Percentiles rank a stretch among this genome's conserved stretches.
Evolutionary conservation across 2,329 filamentous ascomycete genomes (phyloP).

Genomic region (Ceratocystis lukuohia): DNA sequence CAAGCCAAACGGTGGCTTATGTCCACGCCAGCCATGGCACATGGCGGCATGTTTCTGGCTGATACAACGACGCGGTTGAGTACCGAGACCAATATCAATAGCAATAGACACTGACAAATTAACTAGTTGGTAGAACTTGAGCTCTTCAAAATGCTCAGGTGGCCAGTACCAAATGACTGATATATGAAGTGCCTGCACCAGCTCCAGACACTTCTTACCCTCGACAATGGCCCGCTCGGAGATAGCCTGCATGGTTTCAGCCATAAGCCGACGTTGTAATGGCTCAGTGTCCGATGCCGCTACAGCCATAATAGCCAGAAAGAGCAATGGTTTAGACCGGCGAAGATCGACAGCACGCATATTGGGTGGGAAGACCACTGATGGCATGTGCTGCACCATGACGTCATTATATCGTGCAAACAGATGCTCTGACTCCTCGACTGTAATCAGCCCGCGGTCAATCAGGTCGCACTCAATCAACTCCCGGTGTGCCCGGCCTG

Average conservation of each 20-base stretch:
- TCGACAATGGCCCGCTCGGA: conserved; percentile 61
- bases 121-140: conserved; percentile 80
- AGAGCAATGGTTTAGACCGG: conserved; percentile 48
- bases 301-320: conserved; percentile 56
- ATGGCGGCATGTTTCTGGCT: neutral
- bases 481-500: conserved; percentile 12
- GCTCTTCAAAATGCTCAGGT: conserved; percentile 68
- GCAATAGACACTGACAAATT: conserved; percentile 72
- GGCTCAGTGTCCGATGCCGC: conserved; percentile 44
- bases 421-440: conserved; percentile 41
- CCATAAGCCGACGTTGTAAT: conserved; percentile 49
- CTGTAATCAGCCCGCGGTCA: conserved; percentile 45
- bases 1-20: neutral
- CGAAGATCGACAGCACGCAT: conserved; percentile 44
- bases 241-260: conserved; percentile 57
- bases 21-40: neutral
- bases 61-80: conserved; percentile 26
- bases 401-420: conserved; percentile 45
- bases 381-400: conserved; percentile 49
- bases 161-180: conserved; percentile 75
- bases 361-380: conserved; percentile 44
- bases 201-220: conserved; percentile 69
- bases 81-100: conserved; percentile 67
- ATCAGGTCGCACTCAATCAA: conserved; percentile 34
- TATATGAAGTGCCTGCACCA: conserved; percentile 66